Conservation (phyloP, 2,329 filamentous ascomycete species). For the Colletotrichum salicis region DNA sequence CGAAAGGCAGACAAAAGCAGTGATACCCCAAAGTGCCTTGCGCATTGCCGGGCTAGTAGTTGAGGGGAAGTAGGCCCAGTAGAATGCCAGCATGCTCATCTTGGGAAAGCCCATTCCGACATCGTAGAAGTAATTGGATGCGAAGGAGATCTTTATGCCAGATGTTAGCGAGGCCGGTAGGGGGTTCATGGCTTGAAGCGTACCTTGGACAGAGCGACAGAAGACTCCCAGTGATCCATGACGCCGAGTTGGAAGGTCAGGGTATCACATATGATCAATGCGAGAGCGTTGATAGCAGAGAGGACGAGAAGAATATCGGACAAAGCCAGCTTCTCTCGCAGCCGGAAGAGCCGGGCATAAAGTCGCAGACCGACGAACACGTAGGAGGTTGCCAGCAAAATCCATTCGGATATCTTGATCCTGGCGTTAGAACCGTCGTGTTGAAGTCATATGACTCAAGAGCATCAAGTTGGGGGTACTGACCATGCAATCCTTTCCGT, state of each 20-base stretch:
- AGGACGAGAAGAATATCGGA: constrained; percentile 44
- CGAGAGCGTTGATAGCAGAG: constrained; percentile 45
- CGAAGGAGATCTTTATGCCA: constrained; percentile 44
- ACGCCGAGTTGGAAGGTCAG: constrained; percentile 46
- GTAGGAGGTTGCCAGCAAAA: constrained; percentile 41
- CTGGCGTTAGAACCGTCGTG: not conserved
- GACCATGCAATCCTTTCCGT: constrained; percentile 41
- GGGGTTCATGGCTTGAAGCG: accelerated
- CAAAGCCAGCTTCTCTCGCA: constrained; percentile 43
- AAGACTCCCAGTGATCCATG: constrained; percentile 43
- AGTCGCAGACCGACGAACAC: constrained; percentile 44
- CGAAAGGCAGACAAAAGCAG: constrained; percentile 44
- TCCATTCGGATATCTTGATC: constrained; percentile 47
- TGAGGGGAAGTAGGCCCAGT: constrained; percentile 47
- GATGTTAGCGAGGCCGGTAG: not conserved
- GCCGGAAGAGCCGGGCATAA: constrained; percentile 46
- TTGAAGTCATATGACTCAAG: not conserved
- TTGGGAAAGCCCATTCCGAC: constrained; percentile 50
- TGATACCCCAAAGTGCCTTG: constrained; percentile 44
- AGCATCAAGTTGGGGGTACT: not conserved
- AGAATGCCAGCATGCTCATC: constrained; percentile 49
- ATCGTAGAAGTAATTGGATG: constrained; percentile 50
- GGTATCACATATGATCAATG: constrained; percentile 48
- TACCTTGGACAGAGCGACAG: constrained; percentile 46
- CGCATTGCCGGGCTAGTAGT: constrained; percentile 41